phyloP scores from a whole-genome alignment of 2,329 filamentous ascomycete species.

The Anthostomella pinea region DNA sequence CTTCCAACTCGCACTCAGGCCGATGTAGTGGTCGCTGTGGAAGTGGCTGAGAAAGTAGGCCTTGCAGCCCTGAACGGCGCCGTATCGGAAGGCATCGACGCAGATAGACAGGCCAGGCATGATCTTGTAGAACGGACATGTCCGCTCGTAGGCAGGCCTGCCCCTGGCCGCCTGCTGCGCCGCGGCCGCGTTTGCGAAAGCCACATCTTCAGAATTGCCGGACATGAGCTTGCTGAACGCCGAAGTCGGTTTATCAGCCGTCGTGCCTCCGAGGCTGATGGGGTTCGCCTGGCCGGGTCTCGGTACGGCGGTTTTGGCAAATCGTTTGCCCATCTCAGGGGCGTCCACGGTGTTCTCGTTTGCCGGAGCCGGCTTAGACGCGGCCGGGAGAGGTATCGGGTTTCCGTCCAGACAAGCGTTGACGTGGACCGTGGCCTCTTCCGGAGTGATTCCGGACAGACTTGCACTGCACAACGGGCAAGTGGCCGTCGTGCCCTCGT shows the following conservation, averaged over 20 bases:
- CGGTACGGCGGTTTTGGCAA: constrained; percentile 66
- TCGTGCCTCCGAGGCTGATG: constrained; percentile 52
- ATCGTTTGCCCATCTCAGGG: constrained; percentile 51
- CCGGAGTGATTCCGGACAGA: constrained; percentile 56
- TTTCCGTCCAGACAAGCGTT: constrained; percentile 90
- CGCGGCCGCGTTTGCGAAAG: constrained; percentile 84
- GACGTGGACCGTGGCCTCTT: constrained; percentile 79
- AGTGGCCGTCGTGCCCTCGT: constrained; percentile 35
- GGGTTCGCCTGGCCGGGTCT: constrained; percentile 80
- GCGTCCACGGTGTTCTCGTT: constrained; percentile 36
- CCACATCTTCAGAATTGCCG: constrained; percentile 81
- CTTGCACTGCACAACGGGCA: constrained; percentile 78
- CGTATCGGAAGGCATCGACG: constrained; percentile 94
- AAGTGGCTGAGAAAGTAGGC: constrained; percentile 98
- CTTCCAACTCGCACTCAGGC: constrained; percentile 80
- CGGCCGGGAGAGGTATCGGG: constrained; percentile 52
- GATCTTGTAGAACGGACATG: constrained; percentile 98
- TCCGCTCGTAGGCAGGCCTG: constrained; percentile 82
- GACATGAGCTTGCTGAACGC: constrained; percentile 95
- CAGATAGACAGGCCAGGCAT: constrained; percentile 89
- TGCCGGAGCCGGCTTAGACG: constrained; percentile 23
- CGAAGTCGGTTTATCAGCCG: constrained; percentile 48
- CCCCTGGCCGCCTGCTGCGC: constrained; percentile 75
- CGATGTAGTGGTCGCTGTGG: constrained; percentile 96
- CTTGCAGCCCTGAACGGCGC: constrained; percentile 84